Evolutionary conservation across 257 asterid genomes (phyloP), one percentile per base, ranked within the genome.

Genomic region (Solanum acaule): DNA sequence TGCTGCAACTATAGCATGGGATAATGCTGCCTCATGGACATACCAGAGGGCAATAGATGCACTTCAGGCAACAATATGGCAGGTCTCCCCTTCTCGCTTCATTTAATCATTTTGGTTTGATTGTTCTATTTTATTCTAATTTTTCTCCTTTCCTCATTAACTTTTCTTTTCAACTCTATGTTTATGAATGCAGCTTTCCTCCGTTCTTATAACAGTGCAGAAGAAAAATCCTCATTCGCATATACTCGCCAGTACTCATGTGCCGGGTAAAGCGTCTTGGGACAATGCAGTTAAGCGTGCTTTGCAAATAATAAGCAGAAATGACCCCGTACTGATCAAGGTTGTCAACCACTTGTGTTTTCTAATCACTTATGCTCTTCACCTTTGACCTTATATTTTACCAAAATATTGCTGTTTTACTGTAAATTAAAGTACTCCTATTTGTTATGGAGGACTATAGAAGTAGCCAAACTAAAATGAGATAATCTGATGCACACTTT

Each of bases 1-100:
- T 49, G 99, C 98, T 65, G 98, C 98, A 90, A 97, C 98, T 59
- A 87, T 97, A 72, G 98, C 99, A 1, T 97, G 99, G 99, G 99
- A 97, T 86, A 92, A 92, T 87, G 90, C 94, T 91, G 89, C 94
- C 59, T 95, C 98, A 65, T 92, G 92, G 85, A 92, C 96, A 20
- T 96, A 91, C 87, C 93, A 40, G 56, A 91, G 91, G 76, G 98
- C 99, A n/a, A 86, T 96, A 86, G 94, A 93, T 87, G 91, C 95
- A 72, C 96, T 97, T 75, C 95, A 91, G 86, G 89, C 90, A 25
- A 97, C 99, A 84, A 88, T 97, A 94, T 87, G 91, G 88, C 93
- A 95, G 98, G 99, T 94, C 84, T 67, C 89, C 63, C 71, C 87
- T 83, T 75, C 10, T 25, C 10, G 8, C 73, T 61, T 42, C 49